Base-by-base conservation (phyloP, 345 rosid species). In the Boechera stricta region DNA sequence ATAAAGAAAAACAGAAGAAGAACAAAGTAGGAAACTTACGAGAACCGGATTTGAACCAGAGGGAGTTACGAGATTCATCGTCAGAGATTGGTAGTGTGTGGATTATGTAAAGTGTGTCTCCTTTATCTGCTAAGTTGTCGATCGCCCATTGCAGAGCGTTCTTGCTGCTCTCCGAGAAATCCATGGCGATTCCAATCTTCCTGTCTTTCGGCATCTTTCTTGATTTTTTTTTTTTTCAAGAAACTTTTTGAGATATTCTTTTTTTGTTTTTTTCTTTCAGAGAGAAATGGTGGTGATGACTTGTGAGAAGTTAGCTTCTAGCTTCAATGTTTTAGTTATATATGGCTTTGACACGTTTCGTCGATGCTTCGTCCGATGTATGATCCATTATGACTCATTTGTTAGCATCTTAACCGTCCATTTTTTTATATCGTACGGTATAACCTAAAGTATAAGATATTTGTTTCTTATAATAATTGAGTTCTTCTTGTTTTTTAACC, bases 81-180 rank as follows among this genome's bases (percentile, higher is more conserved):
- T 68, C 74, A 36, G 84, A 49, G 62, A 69, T 44, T 38, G 81
- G 84, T 52, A 83, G 87, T 78, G 94, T 69, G 82, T 91, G 93
- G 85, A 95, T 80, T 79, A 95, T 66, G 67, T 64, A 85, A 52
- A 95, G 77, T 12, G 88, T 85, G 66, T 95, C 99, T n/a, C 89
- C 91, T 73, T 80, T 86, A 51, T 93, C 87, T 0, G 87, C 91
- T 69, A 95, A 86, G 82, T 92, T 95, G 7, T 91, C 78, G 3
- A 93, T 64, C 4, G 98, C 93, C 99, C 99, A 95, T 69, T 81
- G 65, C 6, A 95, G 85, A 74, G 99, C 99, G 64, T 79, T 78
- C 84, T 91, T 95, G 94, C 99, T 95, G 88, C 96, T 90, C 42
- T 56, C 76, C 0, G 99, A 95, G 89, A 91, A 95, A 69, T 95